Conservation (phyloP, 2,329 filamentous ascomycete species). For the Trichoderma guizhouense region DNA sequence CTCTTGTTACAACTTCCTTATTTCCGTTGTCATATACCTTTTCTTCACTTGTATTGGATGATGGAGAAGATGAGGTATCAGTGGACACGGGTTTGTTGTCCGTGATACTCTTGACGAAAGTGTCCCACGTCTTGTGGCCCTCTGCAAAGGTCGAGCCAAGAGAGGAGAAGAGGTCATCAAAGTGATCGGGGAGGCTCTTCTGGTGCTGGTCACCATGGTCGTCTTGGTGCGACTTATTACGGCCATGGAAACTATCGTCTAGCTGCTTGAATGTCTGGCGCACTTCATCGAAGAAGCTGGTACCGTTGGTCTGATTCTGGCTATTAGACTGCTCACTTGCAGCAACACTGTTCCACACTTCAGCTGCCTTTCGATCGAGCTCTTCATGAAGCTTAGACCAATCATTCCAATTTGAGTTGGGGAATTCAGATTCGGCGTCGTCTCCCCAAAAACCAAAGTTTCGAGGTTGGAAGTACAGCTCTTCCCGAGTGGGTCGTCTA, state of each 20-base stretch:
- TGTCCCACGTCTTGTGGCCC: slow-evolving; percentile 40
- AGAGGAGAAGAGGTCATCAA: slow-evolving; percentile 41
- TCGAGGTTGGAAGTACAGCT: background rate
- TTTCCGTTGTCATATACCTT: slow-evolving; percentile 24
- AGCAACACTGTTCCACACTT: slow-evolving; percentile 27
- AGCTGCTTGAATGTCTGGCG: slow-evolving; percentile 19
- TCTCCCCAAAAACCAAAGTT: background rate
- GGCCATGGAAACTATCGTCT: slow-evolving; percentile 14
- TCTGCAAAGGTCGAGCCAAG: slow-evolving; percentile 38
- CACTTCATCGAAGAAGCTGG: slow-evolving; percentile 20
- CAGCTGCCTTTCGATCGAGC: slow-evolving; percentile 29
- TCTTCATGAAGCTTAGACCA: slow-evolving; percentile 33
- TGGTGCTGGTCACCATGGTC: background rate
- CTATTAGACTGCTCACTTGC: slow-evolving; percentile 20
- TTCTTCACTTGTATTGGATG: slow-evolving; percentile 9
- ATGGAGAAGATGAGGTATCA: background rate
- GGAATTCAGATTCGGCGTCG: background rate
- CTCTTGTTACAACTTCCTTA: slow-evolving; percentile 36
- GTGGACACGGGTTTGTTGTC: slow-evolving; percentile 21
- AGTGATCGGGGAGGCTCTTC: slow-evolving; percentile 30
- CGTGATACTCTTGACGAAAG: slow-evolving; percentile 37
- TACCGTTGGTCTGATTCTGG: background rate
- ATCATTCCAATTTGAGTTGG: slow-evolving; percentile 21
- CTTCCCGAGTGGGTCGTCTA: background rate
- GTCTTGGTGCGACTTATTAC: background rate